These are phyloP conservation scores for Fusarium pseudoanthophilum DNA, from an alignment of 2,329 filamentous ascomycete genomes.

Conservation along the genomic window DNA sequence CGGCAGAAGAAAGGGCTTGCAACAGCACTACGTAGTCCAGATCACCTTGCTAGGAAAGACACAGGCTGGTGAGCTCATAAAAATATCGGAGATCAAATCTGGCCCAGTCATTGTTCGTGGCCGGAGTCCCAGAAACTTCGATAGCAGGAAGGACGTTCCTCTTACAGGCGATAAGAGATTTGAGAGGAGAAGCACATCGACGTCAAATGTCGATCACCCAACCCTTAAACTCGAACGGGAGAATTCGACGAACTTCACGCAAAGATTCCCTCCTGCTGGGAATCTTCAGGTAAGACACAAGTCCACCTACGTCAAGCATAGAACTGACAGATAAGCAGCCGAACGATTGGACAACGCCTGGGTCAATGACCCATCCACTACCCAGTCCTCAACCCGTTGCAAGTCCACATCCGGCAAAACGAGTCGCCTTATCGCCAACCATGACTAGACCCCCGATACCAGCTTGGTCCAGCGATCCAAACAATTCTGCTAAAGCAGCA, in stretches of 20 bases:
- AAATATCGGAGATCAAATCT: slow-evolving; percentile 86
- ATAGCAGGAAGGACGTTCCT: slow-evolving; percentile 86
- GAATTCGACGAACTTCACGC: slow-evolving; percentile 43
- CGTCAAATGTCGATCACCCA: slow-evolving; percentile 47
- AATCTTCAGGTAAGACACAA: slow-evolving; percentile 49
- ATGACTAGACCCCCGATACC: slow-evolving; percentile 65
- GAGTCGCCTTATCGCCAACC: slow-evolving; percentile 63
- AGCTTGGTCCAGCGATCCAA: slow-evolving; percentile 56
- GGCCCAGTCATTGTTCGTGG: slow-evolving; percentile 96
- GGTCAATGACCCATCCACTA: slow-evolving; percentile 49
- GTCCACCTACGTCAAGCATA: neutral
- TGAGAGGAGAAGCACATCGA: slow-evolving; percentile 57
- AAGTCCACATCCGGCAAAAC: slow-evolving; percentile 63
- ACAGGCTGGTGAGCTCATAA: slow-evolving; percentile 72
- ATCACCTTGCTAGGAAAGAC: slow-evolving; percentile 84
- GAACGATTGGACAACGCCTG: slow-evolving; percentile 59
- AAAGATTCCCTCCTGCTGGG: slow-evolving; percentile 48
- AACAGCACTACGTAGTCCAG: slow-evolving; percentile 93
- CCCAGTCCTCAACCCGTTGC: slow-evolving; percentile 45
- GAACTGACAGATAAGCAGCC: slow-evolving; percentile 46
- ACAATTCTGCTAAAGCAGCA: slow-evolving; percentile 36
- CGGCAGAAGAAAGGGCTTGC: slow-evolving; percentile 89
- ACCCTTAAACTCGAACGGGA: slow-evolving; percentile 51
- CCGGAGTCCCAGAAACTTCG: slow-evolving; percentile 92
- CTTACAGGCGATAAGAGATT: slow-evolving; percentile 67